Conservation (phyloP, 768 basidiomycete species). For the Crepidotus variabilis region DNA sequence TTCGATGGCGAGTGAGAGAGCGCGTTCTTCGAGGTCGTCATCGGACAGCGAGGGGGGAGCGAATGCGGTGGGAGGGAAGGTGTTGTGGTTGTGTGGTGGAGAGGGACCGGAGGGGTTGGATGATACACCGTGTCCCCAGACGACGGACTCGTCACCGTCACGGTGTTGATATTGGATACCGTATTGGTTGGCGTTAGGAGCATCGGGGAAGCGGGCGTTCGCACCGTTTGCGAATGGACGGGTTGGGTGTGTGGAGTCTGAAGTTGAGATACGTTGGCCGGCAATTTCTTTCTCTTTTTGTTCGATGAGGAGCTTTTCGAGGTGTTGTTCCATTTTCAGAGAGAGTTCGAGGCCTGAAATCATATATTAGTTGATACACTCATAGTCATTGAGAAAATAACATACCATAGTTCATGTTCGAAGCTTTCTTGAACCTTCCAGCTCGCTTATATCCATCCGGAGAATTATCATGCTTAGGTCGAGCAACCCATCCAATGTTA, state of each 20-base stretch:
- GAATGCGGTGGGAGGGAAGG: conserved; percentile 1
- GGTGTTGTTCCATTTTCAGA: conserved; percentile 51
- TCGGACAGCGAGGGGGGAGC: conserved; percentile 20
- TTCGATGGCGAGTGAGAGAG: conserved; percentile 68
- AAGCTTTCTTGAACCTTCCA: conserved; percentile 92
- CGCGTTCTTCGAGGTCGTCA: conserved; percentile 63
- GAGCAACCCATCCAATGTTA: conserved; percentile 75
- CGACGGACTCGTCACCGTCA: conserved; percentile 51
- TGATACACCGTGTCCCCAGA: conserved; percentile 19
- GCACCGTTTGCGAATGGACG: neutral
- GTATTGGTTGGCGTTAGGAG: conserved; percentile 29
- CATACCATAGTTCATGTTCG: conserved; percentile 83
- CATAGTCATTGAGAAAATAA: too few relatives aligned
- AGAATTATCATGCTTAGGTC: conserved; percentile 57
- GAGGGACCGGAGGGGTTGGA: conserved; percentile 7
- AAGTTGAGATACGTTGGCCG: neutral
- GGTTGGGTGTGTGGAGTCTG: neutral
- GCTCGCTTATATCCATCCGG: conserved; percentile 61
- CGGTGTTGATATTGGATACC: conserved; percentile 67
- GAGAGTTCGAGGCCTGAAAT: conserved; percentile 52
- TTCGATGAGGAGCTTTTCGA: conserved; percentile 37
- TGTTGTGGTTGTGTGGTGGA: conserved; percentile 18
- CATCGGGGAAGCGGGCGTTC: too few relatives aligned
- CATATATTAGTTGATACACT: too few relatives aligned
- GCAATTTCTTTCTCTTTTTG: conserved; percentile 12